phyloP scores from a whole-genome alignment of 306 rosid species.

The Cicer chorassanicum region DNA sequence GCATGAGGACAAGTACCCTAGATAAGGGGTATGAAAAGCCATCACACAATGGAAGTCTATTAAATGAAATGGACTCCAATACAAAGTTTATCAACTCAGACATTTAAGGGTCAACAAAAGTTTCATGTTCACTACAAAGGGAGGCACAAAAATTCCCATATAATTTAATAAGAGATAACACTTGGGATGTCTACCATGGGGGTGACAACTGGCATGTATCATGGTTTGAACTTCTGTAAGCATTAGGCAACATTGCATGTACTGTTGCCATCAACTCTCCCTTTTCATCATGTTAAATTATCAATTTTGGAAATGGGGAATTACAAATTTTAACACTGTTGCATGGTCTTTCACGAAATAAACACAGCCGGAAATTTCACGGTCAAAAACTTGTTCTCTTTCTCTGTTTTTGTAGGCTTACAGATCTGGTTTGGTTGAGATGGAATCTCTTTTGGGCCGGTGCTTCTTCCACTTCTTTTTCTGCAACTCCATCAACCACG shows the following conservation, averaged over 20 bases:
- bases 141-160: slow-evolving; percentile 8
- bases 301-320: neutral
- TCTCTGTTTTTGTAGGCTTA: slow-evolving; percentile 41
- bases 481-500: slow-evolving; percentile 67
- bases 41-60: neutral
- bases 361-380: neutral
- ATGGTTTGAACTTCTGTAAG: neutral
- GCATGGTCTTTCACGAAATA: slow-evolving; percentile 10
- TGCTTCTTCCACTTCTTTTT: slow-evolving; percentile 95
- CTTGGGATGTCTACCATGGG: slow-evolving; percentile 1
- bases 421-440: slow-evolving; percentile 64
- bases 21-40: neutral
- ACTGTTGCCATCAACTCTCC: neutral
- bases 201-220: neutral
- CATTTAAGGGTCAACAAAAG: neutral
- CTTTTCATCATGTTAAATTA: neutral
- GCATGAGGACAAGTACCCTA: neutral
- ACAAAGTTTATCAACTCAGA: neutral
- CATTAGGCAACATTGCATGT: slow-evolving; percentile 5
- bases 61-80: neutral
- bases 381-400: slow-evolving; percentile 9
- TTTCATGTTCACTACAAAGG: neutral
- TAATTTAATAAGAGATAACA: neutral
- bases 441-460: slow-evolving; percentile 77
- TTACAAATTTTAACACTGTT: slow-evolving; percentile 2